Conservation (phyloP, 2,329 filamentous ascomycete genomes). For the Ceratocystis huliohia region DNA sequence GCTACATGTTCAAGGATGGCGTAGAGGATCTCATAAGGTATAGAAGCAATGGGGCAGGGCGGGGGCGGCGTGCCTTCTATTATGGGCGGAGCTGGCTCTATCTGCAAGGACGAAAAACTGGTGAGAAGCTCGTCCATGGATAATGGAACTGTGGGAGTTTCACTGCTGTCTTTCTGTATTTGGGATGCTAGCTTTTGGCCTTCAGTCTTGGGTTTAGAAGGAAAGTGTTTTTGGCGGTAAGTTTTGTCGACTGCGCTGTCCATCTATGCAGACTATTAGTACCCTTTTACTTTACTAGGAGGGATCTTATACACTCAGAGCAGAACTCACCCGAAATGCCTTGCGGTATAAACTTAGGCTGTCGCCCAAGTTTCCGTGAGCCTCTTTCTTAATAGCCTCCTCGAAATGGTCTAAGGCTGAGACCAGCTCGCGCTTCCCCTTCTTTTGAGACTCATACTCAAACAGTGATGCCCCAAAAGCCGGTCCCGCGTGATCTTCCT, state of each 20-base stretch:
- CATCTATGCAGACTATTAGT: slow-evolving; percentile 41
- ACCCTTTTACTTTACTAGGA: background rate
- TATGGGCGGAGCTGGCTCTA: slow-evolving; percentile 52
- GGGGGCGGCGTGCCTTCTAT: slow-evolving; percentile 60
- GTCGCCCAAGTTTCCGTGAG: slow-evolving; percentile 72
- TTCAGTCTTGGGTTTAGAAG: slow-evolving; percentile 34
- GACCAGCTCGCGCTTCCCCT: slow-evolving; percentile 38
- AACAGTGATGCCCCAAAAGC: slow-evolving; percentile 16
- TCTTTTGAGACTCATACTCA: slow-evolving; percentile 5
- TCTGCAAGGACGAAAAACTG: slow-evolving; percentile 58
- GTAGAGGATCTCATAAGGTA: slow-evolving; percentile 75
- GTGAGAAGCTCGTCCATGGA: slow-evolving; percentile 57
- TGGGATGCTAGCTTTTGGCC: slow-evolving; percentile 10
- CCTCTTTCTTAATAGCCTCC: slow-evolving; percentile 77
- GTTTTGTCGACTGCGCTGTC: slow-evolving; percentile 71
- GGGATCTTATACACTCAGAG: background rate
- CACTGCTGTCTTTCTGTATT: slow-evolving; percentile 21
- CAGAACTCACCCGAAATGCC: slow-evolving; percentile 60
- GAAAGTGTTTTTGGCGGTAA: slow-evolving; percentile 88
- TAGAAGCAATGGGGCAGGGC: slow-evolving; percentile 62
- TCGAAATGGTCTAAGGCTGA: slow-evolving; percentile 91
- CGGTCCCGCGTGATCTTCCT: slow-evolving; percentile 19
- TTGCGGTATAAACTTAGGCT: slow-evolving; percentile 79
- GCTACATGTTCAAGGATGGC: slow-evolving; percentile 67
- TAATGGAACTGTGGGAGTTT: slow-evolving; percentile 27